Base-by-base conservation (phyloP, 352 stramenopile genomes). In the Globisporangium heterothallicum region DNA sequence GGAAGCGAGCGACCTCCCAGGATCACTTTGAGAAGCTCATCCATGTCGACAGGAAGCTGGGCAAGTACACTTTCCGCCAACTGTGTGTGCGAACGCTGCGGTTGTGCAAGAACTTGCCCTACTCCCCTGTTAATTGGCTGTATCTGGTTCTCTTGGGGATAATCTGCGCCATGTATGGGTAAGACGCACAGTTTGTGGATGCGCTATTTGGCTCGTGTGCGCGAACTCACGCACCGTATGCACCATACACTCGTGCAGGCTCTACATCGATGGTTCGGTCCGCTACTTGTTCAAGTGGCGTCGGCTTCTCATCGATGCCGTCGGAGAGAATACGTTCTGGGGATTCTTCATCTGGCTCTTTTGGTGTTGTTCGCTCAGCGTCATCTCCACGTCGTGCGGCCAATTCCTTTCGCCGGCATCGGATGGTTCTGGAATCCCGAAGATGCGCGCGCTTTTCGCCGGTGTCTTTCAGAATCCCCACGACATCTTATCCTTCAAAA, bases 91-190 rank as follows among this genome's bases (percentile, higher is more conserved):
- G 61, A 4, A 83, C 71, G 34, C 71, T 88, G 10, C 61, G 63
- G 26, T 40, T 91, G 41, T 91, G 78, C 63, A 86, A 84, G 51
- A 80, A 86, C 48, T 42, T 93, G n/a, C 80, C 83, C 19, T 84
- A 90, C 42, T 93, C 83, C 26, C 83, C 78, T 0, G 78, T 89
- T 24, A 93, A 76, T 48, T 93, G 82, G 82, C 61, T 90, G 18
- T 93, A 84, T 36, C 58, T 93, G 32, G 66, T 74, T 30, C 63
- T 84, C 6, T 54, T 93, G 8, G 78, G 82, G 7, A 61, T 57
- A 2, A 49, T 86, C 43, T 71, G 78, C 14, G 80, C 80, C 30
- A 38, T 84, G 12, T 86, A 85, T 48, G 79, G 76, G 81, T 92
- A 68, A 30, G 61, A n/a, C n/a, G n/a, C n/a, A n/a, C n/a, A n/a